Base-by-base conservation (phyloP, 2,329 filamentous ascomycete species). In the Daldinia eschscholtzii region DNA sequence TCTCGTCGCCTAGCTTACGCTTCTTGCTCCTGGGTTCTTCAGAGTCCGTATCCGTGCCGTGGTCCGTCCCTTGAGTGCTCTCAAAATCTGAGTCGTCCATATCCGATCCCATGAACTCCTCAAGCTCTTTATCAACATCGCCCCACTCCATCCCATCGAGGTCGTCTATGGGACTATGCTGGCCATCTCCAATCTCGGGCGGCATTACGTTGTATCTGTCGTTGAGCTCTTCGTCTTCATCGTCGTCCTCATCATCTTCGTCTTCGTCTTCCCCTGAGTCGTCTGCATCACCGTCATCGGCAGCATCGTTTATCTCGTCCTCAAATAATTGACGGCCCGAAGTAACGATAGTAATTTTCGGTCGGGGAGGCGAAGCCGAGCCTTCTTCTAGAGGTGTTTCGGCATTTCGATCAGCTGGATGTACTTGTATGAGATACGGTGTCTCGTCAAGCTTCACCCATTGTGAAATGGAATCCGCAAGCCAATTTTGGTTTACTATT, bases 401-500 rank as follows among this genome's bases (percentile, higher is more conserved):
- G 13, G 81, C 78, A 13, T 79, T 81, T 13, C 88, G 84, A 73
- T 93, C 91, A 18, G 90, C 87, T 0, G 91, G 89, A 58, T 93
- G 90, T 2, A 94, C 86, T n/a, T 91, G 85, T 53, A 97, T 79
- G n/a, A 92, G 83, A 76, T 95, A 97, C 0, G 91, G 90, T 2
- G 85, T 85, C 78, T 98, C 94, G 63, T 96, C 90, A 10, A 97
- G 83, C 64, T 88, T 90, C 70, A 87, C 85, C 96, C 96, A 99
- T 78, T 92, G 91, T 28, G 89, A 91, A 70, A 98, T 89, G 62
- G 91, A 97, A 73, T 94, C 92, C 35, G 91, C 86, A 33, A 99
- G 88, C 96, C 96, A 99, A 75, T 93, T 89, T 60, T 94, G 92
- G 73, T 91, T 94, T 55, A 99, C 96, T 65, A 99, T 97, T 78